A percentile compares a stretch with the other conserved stretches of the same genome.
These are phyloP conservation scores for Blastobotrys attinorum DNA, from an alignment of 805 yeast genomes.

Conservation along the genomic window DNA sequence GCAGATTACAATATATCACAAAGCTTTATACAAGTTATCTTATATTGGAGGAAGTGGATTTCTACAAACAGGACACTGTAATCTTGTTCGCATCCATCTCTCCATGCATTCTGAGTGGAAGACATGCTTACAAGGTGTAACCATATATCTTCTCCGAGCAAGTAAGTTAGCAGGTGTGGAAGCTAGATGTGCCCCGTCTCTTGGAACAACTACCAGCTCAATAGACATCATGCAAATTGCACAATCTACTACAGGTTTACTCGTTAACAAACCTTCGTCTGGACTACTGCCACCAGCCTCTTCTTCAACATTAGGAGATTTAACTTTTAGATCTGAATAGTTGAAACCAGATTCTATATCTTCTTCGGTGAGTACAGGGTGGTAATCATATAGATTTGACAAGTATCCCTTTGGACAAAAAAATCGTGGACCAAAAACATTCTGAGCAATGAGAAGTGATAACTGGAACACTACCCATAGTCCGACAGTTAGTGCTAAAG, in stretches of 20 bases:
- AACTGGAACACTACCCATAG: conserved; percentile 60
- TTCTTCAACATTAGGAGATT: not conserved
- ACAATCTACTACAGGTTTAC: conserved; percentile 50
- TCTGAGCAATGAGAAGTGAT: conserved; percentile 51
- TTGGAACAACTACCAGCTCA: conserved; percentile 35
- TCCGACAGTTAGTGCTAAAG: conserved; percentile 38
- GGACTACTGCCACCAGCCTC: not conserved
- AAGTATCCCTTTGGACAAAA: conserved; percentile 66
- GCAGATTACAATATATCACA: too few relatives aligned
- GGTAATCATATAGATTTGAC: conserved; percentile 82
- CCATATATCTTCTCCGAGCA: conserved; percentile 33
- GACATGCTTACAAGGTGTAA: conserved; percentile 86
- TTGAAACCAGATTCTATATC: conserved; percentile 51
- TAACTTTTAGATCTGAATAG: not conserved
- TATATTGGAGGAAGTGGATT: conserved; percentile 74
- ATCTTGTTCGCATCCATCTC: conserved; percentile 85
- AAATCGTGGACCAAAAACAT: conserved; percentile 68
- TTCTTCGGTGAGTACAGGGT: conserved; percentile 49
- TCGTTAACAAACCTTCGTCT: conserved; percentile 23
- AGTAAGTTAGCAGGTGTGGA: conserved; percentile 25
- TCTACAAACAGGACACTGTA: conserved; percentile 93
- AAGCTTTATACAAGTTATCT: too few relatives aligned
- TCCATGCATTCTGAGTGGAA: conserved; percentile 87
- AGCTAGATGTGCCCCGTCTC: conserved; percentile 15
- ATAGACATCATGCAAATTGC: conserved; percentile 83